phyloP scores from a whole-genome alignment of 306 rosid species.

The Sesbania bispinosa region DNA sequence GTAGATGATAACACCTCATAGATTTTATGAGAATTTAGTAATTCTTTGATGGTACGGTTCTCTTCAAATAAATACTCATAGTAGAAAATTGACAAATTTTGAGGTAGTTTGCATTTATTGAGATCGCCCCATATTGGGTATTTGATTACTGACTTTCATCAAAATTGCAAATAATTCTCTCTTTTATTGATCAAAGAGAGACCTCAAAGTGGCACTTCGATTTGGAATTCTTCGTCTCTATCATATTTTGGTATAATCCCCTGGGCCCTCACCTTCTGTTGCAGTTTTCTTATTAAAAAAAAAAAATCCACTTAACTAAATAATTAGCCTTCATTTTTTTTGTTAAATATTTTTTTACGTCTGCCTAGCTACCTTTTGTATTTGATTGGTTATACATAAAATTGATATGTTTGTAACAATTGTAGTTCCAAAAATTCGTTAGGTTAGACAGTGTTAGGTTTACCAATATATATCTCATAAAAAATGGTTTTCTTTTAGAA shows the following conservation, averaged over 20 bases:
- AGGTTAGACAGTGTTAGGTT: not conserved
- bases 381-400: not conserved
- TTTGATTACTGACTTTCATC: conserved; percentile 35
- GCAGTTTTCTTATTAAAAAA: conserved; percentile 5
- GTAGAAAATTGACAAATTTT: conserved; percentile 34
- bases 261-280: conserved; percentile 25
- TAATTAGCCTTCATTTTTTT: not conserved
- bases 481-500: not conserved
- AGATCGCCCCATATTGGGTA: conserved; percentile 39
- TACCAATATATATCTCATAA: not conserved
- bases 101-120: conserved; percentile 45
- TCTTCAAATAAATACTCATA: conserved; percentile 17
- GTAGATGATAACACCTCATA: too few species aligned
- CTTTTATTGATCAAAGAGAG: conserved; percentile 25
- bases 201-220: conserved; percentile 36
- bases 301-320: not conserved
- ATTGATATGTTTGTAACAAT: not conserved
- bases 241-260: conserved; percentile 33
- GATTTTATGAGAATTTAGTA: conserved; percentile 25
- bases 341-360: not conserved
- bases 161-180: conserved; percentile 34
- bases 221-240: conserved; percentile 35
- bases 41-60: conserved; percentile 19
- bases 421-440: not conserved
- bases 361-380: not conserved